phyloP scores from a whole-genome alignment of 371 early-diverging fungal genomes.

The Coemansia sp. region DNA sequence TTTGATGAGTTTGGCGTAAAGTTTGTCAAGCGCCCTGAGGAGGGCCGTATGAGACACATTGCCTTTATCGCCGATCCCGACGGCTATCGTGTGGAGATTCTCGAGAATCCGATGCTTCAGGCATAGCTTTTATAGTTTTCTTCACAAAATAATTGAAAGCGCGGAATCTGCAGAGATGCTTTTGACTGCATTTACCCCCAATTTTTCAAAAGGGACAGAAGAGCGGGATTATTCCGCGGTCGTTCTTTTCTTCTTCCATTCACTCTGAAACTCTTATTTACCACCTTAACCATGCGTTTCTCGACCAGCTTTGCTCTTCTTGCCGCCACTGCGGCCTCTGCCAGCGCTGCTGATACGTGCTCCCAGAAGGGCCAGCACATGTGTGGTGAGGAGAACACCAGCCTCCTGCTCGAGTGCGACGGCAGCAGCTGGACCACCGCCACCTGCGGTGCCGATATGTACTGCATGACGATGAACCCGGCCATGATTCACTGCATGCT shows the following conservation, averaged over 20 bases:
- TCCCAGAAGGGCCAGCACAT: conserved; percentile 1
- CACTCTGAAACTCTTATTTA: neutral
- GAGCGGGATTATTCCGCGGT: neutral
- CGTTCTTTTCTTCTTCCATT: neutral
- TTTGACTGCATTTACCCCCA: neutral
- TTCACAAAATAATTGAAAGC: neutral
- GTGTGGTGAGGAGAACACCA: conserved; percentile 21
- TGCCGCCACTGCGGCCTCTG: conserved; percentile 9
- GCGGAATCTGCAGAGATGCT: neutral
- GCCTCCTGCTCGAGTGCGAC: conserved; percentile 23
- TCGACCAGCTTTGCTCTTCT: conserved; percentile 10
- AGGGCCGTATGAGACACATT: conserved; percentile 80
- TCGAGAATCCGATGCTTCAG: conserved; percentile 38
- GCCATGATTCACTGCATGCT: conserved; percentile 50
- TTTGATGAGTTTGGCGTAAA: conserved; percentile 69
- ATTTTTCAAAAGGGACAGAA: neutral
- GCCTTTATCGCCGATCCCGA: conserved; percentile 88
- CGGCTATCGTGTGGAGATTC: conserved; percentile 76
- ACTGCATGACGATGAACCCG: conserved; percentile 47
- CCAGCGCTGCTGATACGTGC: conserved; percentile 24
- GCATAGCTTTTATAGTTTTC: neutral
- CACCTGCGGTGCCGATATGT: conserved; percentile 14
- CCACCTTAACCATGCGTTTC: conserved; percentile 9
- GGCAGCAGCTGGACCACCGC: conserved; percentile 19
- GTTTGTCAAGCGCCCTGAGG: conserved; percentile 73